A percentile compares a stretch with the other conserved stretches of the same genome.
phyloP scores from a whole-genome alignment of 768 basidiomycete species.

The Coprinopsis marcescibilis region DNA sequence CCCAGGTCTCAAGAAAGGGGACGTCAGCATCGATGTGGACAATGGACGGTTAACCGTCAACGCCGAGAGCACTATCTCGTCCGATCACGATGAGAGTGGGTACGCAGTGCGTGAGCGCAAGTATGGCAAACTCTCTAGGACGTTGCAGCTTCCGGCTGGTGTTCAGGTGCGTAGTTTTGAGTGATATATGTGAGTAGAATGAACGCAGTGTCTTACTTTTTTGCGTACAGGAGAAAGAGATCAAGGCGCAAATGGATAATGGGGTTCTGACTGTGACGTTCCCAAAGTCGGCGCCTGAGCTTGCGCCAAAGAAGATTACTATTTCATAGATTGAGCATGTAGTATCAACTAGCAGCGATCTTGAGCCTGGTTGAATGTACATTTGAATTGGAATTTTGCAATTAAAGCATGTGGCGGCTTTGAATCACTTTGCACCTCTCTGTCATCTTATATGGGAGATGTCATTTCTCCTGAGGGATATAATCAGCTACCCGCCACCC shows the following conservation, averaged over 20 bases:
- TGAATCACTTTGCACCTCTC: too few relatives aligned
- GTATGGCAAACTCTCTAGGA: constrained; percentile 34
- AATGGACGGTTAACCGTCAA: constrained; percentile 45
- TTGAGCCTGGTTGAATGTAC: not conserved
- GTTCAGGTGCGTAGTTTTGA: constrained; percentile 33
- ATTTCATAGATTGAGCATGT: constrained; percentile 20
- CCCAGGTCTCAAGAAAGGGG: too few relatives aligned
- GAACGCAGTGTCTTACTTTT: too few relatives aligned
- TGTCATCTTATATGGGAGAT: too few relatives aligned
- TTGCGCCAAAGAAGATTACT: constrained; percentile 21
- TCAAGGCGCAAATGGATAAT: constrained; percentile 33
- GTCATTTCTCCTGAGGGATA: too few relatives aligned
- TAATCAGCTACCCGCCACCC: too few relatives aligned
- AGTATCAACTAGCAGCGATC: not conserved
- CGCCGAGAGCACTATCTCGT: constrained; percentile 35
- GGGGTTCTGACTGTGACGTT: constrained; percentile 41
- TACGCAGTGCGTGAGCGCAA: constrained; percentile 38
- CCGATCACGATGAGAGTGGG: constrained; percentile 28
- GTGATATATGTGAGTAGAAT: too few relatives aligned
- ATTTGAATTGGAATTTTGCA: not conserved
- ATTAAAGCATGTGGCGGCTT: too few relatives aligned
- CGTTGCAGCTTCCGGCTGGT: constrained; percentile 39
- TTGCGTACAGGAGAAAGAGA: constrained; percentile 20
- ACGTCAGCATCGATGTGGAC: constrained; percentile 41
- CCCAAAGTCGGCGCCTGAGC: constrained; percentile 35